phyloP scores from a whole-genome alignment of 305 asterid species.

The Fraxinus velutina region DNA sequence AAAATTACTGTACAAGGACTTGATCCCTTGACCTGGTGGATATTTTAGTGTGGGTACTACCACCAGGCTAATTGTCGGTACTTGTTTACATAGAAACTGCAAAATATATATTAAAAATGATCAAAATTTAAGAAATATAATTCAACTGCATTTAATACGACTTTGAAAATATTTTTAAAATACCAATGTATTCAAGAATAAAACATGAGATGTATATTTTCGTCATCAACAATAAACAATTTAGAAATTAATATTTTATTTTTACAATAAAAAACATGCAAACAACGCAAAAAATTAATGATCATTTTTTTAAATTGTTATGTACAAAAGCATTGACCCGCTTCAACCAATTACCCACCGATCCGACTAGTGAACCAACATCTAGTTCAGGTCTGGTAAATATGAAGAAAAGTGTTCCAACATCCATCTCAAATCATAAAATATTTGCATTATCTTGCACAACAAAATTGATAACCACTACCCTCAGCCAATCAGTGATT shows the following conservation, averaged over 20 bases:
- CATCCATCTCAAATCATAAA: conserved; percentile 9
- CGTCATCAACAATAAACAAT: neutral
- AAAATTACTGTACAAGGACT: neutral
- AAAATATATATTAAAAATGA: neutral
- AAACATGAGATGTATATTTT: neutral
- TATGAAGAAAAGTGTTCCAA: neutral
- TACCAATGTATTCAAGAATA: neutral
- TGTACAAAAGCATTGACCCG: neutral
- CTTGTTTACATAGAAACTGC: neutral
- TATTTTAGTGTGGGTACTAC: neutral
- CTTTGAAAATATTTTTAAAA: neutral
- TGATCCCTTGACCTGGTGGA: neutral
- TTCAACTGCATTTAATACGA: neutral
- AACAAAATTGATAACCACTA: neutral
- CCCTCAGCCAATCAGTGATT: neutral
- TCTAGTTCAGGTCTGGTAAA: neutral
- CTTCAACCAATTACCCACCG: neutral
- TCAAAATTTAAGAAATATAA: neutral
- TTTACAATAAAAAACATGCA: neutral
- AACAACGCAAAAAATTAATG: neutral
- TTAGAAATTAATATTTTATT: neutral
- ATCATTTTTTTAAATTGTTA: neutral
- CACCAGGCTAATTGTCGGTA: neutral
- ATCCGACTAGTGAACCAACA: neutral
- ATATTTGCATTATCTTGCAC: neutral